Evolutionary conservation across 257 asterid genomes (phyloP).

Genomic region (Parsonsia alboflavescens): DNA sequence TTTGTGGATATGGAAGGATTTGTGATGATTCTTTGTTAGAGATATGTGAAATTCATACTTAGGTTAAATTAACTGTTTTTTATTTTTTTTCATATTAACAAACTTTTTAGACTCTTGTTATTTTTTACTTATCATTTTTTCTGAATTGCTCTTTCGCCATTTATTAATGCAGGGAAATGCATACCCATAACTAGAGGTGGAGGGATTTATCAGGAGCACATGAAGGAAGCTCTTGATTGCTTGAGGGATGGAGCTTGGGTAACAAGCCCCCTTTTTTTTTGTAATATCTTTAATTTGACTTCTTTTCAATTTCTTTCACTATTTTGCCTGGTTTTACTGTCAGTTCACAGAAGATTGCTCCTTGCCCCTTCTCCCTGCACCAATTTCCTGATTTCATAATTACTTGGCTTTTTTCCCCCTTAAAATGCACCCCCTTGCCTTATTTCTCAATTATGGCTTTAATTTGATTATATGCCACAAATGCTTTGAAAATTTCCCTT

Average conservation of each 20-base stretch:
- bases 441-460: not conserved
- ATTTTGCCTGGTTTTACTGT: not conserved
- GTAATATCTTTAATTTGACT: constrained; percentile 5
- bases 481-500: not conserved
- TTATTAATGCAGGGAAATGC: constrained; percentile 72
- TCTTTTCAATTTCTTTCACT: not conserved
- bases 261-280: constrained; percentile 9
- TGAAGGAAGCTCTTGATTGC: constrained; percentile 91
- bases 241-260: constrained; percentile 92
- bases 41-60: not conserved
- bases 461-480: not conserved
- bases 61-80: not conserved
- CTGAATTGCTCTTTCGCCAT: constrained; percentile 11
- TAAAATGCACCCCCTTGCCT: not conserved
- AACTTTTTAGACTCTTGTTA: not conserved
- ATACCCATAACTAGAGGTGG: constrained; percentile 94
- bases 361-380: not conserved
- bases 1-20: not conserved
- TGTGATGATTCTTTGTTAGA: not conserved
- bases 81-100: not conserved
- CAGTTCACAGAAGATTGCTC: not conserved
- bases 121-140: not conserved
- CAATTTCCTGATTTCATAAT: not conserved
- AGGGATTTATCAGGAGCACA: constrained; percentile 93
- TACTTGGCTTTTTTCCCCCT: constrained; percentile 8